Base-by-base conservation (phyloP, 139 green algal species). In the Chlorella sp. region DNA sequence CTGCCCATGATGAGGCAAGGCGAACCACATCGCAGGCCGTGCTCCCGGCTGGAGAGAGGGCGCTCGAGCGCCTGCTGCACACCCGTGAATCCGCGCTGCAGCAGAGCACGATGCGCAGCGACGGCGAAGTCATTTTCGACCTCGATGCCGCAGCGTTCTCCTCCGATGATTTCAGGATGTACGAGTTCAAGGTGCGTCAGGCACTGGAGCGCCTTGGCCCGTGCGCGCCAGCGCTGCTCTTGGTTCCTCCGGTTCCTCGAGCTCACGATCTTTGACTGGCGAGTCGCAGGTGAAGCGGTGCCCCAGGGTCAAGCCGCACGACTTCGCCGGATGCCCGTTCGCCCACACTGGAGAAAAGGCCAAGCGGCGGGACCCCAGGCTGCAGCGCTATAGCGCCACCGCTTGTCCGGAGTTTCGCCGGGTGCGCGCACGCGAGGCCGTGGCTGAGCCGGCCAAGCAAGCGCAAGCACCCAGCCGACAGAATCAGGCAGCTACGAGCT, bases 261-360 rank as follows among this genome's bases (percentile, higher is more conserved):
- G n/a, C n/a, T n/a, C n/a, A n/a, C n/a, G n/a, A n/a, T n/a, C n/a
- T n/a, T n/a, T n/a, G n/a, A n/a, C n/a, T 50, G 10, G 2, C 29
- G 29, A 23, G 30, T 1, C 32, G 61, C 59, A 86, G 83, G 85
- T 88, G 51, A 87, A 87, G 67, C 77, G 85, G 20, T 97, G 91
- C 73, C 88, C 88, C 0, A 74, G 88, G 5, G 80, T 80, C 5
- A 69, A 86, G 35, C 86, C 87, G 1, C 92, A 97, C 69, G 92
- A 97, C 76, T 97, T 91, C 91, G 95, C 88, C 1, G 80, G 93
- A 69, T 98, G 94, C 79, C 94, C 94, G 0, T 99, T 97, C 77
- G 89, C 95, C 22, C 95, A 99, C 64, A 89, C 91, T 5, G 90
- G 96, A 5, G 95, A 99, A 79, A 98, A 97, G 72, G 95, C 95